phyloP scores from a whole-genome alignment of 257 asterid genomes.

The Penstemon newberryi region DNA sequence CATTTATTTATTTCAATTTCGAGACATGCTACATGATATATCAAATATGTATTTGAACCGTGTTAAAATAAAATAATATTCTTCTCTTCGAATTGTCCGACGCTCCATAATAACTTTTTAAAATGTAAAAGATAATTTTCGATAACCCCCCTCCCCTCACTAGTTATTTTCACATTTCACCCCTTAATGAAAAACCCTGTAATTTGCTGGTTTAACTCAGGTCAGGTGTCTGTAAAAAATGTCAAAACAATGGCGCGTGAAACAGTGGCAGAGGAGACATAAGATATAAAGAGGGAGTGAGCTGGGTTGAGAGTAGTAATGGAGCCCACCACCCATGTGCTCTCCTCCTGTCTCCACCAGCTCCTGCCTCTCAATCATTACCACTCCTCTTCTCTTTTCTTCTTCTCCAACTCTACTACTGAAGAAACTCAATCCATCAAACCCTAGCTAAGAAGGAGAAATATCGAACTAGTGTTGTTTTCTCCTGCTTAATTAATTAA shows the following conservation, averaged over 20 bases:
- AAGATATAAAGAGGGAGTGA: constrained; percentile 20
- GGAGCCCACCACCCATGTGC: constrained; percentile 98
- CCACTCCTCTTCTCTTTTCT: constrained; percentile 23
- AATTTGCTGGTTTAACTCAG: too few relatives aligned
- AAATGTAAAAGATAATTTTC: too few relatives aligned
- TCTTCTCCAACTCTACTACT: neutral
- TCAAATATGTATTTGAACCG: too few relatives aligned
- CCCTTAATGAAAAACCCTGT: too few relatives aligned
- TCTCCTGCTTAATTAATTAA: neutral
- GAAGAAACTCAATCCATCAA: neutral
- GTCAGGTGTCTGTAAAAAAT: too few relatives aligned
- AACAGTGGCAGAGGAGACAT: neutral
- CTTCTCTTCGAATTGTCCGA: too few relatives aligned
- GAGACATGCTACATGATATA: too few relatives aligned
- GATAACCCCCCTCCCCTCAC: too few relatives aligned
- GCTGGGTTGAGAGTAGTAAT: constrained; percentile 35
- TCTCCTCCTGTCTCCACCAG: constrained; percentile 95
- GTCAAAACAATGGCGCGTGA: constrained; percentile 7
- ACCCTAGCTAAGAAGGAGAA: constrained; percentile 26
- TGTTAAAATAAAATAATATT: too few relatives aligned
- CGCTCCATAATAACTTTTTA: too few relatives aligned
- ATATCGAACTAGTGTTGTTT: neutral
- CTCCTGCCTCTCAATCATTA: constrained; percentile 91
- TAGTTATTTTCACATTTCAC: too few relatives aligned
- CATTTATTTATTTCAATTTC: too few relatives aligned